Evolutionary conservation across 2,329 filamentous ascomycete genomes (phyloP).

Genomic region (Aaosphaeria pasadenensis): DNA sequence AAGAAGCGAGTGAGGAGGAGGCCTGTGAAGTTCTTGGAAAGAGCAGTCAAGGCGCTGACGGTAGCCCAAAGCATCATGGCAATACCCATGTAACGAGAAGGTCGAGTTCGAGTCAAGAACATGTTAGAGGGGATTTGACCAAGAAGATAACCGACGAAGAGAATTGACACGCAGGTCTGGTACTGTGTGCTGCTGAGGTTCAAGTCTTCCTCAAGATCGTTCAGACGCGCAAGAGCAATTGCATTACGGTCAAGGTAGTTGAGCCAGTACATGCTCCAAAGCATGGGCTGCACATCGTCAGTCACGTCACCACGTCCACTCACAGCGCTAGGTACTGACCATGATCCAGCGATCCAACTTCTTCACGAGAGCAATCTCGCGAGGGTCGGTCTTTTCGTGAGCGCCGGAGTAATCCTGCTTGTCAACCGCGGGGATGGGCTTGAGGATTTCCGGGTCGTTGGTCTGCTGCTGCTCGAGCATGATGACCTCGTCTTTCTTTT

Average conservation of each 20-base stretch:
- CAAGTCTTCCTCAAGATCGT: conserved; percentile 58
- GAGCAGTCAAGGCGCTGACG: conserved; percentile 42
- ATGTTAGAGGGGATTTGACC: conserved; percentile 61
- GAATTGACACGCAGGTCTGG: conserved; percentile 4
- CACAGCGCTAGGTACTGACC: conserved; percentile 12
- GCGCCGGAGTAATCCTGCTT: conserved; percentile 35
- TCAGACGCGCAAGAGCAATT: conserved; percentile 60
- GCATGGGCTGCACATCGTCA: conserved; percentile 2
- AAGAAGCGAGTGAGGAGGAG: conserved; percentile 46
- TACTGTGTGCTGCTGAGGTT: conserved; percentile 10
- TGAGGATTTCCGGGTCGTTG: conserved; percentile 17
- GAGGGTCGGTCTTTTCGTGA: conserved; percentile 33
- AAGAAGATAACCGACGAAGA: conserved; percentile 58
- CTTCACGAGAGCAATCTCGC: conserved; percentile 31
- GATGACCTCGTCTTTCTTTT: conserved; percentile 18
- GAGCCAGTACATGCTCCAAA: conserved; percentile 7
- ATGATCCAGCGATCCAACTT: conserved; percentile 31
- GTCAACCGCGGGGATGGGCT: conserved; percentile 17
- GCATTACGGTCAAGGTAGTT: conserved; percentile 53
- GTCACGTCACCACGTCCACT: background rate
- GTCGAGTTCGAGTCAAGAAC: conserved; percentile 50
- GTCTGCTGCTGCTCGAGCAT: conserved; percentile 25
- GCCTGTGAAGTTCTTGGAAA: conserved; percentile 42
- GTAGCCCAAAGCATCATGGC: conserved; percentile 43
- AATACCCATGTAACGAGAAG: conserved; percentile 28